These are phyloP conservation scores for Gymnopilus dilepis DNA, from an alignment of 768 basidiomycete species.

Conservation along the genomic window DNA sequence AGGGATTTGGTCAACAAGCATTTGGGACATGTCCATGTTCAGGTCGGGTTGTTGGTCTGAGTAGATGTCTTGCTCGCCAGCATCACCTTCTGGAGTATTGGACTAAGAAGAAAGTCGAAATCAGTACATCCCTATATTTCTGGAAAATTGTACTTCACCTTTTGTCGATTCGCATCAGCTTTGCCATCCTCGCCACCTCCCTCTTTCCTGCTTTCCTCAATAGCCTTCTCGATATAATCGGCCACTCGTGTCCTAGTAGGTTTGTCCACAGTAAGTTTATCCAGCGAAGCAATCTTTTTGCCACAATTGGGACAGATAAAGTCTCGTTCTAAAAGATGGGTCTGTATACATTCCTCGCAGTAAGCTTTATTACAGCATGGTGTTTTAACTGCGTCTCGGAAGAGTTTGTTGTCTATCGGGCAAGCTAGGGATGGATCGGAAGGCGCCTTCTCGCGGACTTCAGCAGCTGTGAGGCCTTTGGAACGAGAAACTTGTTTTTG, in stretches of 20 bases:
- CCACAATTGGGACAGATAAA: conserved; percentile 93
- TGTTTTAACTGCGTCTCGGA: conserved; percentile 93
- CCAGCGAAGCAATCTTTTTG: conserved; percentile 86
- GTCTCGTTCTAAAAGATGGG: conserved; percentile 91
- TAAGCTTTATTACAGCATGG: conserved; percentile 92
- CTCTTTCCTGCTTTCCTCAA: conserved; percentile 79
- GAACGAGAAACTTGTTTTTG: conserved; percentile 85
- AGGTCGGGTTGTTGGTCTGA: conserved; percentile 71
- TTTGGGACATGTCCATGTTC: conserved; percentile 71
- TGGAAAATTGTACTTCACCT: conserved; percentile 37
- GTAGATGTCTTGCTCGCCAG: conserved; percentile 67
- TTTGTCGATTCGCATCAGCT: conserved; percentile 33
- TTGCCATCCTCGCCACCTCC: conserved; percentile 48
- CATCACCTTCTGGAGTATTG: conserved; percentile 25
- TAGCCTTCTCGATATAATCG: conserved; percentile 82
- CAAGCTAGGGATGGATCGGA: conserved; percentile 82
- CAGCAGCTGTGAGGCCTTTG: conserved; percentile 83
- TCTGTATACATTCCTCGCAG: conserved; percentile 98
- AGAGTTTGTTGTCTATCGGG: conserved; percentile 90
- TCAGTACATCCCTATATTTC: background rate
- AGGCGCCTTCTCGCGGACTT: conserved; percentile 86
- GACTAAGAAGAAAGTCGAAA: conserved; percentile 12
- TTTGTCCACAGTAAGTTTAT: conserved; percentile 84
- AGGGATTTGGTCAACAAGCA: conserved; percentile 76
- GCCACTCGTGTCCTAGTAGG: conserved; percentile 76